These are phyloP conservation scores for Paramecium caudatum DNA, from an alignment of 73 alveolate species.

Conservation along the genomic window DNA sequence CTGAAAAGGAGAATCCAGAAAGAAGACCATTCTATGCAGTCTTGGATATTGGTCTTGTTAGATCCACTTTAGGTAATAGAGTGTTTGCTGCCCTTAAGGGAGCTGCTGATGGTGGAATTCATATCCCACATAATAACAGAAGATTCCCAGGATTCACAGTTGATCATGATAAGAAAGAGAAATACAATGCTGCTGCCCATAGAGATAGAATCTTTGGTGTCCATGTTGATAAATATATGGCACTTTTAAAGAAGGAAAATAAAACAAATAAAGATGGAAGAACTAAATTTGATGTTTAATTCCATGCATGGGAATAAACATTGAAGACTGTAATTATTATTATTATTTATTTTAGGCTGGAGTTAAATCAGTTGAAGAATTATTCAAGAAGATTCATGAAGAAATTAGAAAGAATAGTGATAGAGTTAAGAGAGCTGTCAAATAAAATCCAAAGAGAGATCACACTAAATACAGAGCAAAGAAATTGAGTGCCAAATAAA, in stretches of 20 bases:
- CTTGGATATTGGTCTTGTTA: constrained; percentile 99
- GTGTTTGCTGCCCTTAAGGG: constrained; percentile 99
- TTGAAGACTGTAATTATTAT: constrained; percentile 76
- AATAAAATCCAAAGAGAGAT: constrained; percentile 88
- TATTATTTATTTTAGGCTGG: constrained; percentile 62
- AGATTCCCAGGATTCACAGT: constrained; percentile 99
- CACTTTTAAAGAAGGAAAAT: constrained; percentile 86
- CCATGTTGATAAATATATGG: constrained; percentile 98
- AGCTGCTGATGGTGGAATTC: constrained; percentile 99
- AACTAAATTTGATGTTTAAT: constrained; percentile 88
- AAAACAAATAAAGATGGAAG: constrained; percentile 69
- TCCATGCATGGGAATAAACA: constrained; percentile 93
- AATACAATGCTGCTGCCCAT: constrained; percentile 95
- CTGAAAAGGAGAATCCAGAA: constrained; percentile 80
- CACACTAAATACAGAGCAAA: constrained; percentile 87
- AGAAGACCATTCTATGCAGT: constrained; percentile 99
- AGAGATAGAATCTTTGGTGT: constrained; percentile 99
- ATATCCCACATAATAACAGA: constrained; percentile 98
- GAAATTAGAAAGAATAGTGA: constrained; percentile 97
- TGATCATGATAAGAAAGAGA: constrained; percentile 90
- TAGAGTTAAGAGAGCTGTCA: constrained; percentile 80
- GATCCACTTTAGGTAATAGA: constrained; percentile 99
- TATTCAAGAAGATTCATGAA: constrained; percentile 96
- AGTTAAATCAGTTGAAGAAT: constrained; percentile 91
- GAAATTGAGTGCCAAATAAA: constrained; percentile 90